Conservation (phyloP, 805 yeast genomes). For the Starmerella apis region DNA sequence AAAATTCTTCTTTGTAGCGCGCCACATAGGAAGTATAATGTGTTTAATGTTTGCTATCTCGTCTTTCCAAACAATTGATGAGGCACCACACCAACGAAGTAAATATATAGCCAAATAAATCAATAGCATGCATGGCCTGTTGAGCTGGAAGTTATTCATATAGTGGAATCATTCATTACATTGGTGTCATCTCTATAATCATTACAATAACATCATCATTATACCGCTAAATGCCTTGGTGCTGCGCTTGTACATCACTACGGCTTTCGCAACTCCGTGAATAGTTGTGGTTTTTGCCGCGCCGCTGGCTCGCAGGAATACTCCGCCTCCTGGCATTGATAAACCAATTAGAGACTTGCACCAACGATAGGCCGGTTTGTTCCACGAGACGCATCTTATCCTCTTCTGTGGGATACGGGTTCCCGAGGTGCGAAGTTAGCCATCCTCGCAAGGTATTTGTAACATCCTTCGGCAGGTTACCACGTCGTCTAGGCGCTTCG, state of each 20-base stretch:
- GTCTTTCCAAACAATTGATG: too few species aligned
- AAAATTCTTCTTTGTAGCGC: too few species aligned
- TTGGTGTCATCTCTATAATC: background rate
- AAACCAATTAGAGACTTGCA: slow-evolving; percentile 79
- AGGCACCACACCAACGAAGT: too few species aligned
- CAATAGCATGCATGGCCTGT: too few species aligned
- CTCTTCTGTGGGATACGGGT: slow-evolving; percentile 75
- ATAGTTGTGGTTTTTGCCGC: slow-evolving; percentile 16
- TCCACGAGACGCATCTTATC: slow-evolving; percentile 62
- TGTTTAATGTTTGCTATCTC: too few species aligned
- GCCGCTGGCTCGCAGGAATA: slow-evolving; percentile 34
- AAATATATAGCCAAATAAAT: too few species aligned
- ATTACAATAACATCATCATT: background rate
- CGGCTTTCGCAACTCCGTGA: slow-evolving; percentile 2
- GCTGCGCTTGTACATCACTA: background rate
- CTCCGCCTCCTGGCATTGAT: slow-evolving; percentile 76
- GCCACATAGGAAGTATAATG: too few species aligned
- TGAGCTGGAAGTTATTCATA: too few species aligned
- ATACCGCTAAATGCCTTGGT: too few species aligned
- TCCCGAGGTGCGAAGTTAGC: slow-evolving; percentile 62
- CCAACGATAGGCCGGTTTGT: slow-evolving; percentile 67
- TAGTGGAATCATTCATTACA: background rate
- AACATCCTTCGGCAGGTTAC: slow-evolving; percentile 69
- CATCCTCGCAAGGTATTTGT: slow-evolving; percentile 62
- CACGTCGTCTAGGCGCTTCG: slow-evolving; percentile 38